phyloP scores from a whole-genome alignment of 2,329 filamentous ascomycete genomes.

The Claviceps citrina region DNA sequence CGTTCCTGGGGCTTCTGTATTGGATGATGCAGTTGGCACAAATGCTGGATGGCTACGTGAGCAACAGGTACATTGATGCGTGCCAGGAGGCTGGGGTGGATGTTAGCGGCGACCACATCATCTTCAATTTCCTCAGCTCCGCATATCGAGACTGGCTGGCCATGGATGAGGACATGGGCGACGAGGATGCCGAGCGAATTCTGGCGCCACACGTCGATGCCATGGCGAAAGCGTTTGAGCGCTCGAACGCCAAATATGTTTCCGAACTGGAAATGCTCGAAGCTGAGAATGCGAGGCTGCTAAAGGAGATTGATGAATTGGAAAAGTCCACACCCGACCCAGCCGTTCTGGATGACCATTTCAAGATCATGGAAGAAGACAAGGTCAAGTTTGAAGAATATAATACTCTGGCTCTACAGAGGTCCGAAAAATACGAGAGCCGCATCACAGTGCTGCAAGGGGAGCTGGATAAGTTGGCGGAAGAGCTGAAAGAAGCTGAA shows the following conservation, averaged over 20 bases:
- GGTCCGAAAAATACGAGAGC: constrained; percentile 76
- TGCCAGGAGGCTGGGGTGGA: constrained; percentile 80
- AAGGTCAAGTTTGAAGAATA: constrained; percentile 91
- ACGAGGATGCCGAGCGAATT: constrained; percentile 66
- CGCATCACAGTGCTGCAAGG: constrained; percentile 71
- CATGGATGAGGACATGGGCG: constrained; percentile 76
- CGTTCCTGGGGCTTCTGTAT: constrained; percentile 82
- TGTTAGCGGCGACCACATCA: constrained; percentile 77
- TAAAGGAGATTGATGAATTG: constrained; percentile 76
- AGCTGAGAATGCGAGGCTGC: constrained; percentile 64
- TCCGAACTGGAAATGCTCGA: constrained; percentile 77
- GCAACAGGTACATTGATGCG: constrained; percentile 73
- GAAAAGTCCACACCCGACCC: constrained; percentile 77
- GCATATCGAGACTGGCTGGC: constrained; percentile 90
- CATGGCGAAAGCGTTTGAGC: constrained; percentile 81
- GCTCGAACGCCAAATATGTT: constrained; percentile 67
- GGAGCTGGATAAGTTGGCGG: constrained; percentile 63
- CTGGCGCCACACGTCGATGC: constrained; percentile 70
- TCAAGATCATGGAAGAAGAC: constrained; percentile 88
- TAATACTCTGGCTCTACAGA: constrained; percentile 67
- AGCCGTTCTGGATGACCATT: constrained; percentile 70
- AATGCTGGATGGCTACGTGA: constrained; percentile 74
- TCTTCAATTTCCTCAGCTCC: constrained; percentile 78
- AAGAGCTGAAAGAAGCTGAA: constrained; percentile 65
- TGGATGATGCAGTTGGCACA: constrained; percentile 98